Evolutionary conservation across 2,329 filamentous ascomycete genomes (phyloP), one percentile per base, ranked within the genome.

Genomic region (Tolypocladium cylindrosporum): DNA sequence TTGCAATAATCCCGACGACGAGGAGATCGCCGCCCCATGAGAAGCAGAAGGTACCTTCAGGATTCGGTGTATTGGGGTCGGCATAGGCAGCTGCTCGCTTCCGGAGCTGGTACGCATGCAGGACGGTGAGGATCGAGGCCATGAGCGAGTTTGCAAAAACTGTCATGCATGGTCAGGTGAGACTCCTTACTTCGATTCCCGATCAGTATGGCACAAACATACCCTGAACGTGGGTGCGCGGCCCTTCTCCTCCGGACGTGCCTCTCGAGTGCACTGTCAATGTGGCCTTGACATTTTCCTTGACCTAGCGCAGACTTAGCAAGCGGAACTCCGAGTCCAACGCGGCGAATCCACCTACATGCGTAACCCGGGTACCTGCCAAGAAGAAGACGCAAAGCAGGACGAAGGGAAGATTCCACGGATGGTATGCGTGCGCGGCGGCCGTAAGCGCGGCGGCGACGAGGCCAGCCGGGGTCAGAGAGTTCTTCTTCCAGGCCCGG

Each of bases 371-470:
- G 1, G 89, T 96, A 1, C 91, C 94, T 5, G 88, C 85, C 3
- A 96, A 76, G 73, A 96, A 97, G 77, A 97, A 97, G 41, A 91
- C 82, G 55, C 83, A 82, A 2, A 97, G 79, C 13, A 97, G 79
- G 36, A 82, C 82, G 74, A 97, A 95, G n/a, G 91, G 92, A n/a
- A 92, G 77, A 60, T 89, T 90, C 87, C 91, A 97, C 4, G 93
- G 93, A 72, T 97, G 92, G n/a, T 92, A 75, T 19, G 91, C 91
- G 71, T 99, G 94, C 13, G 88, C 83, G 52, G 82, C 71, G 4
- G 91, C 92, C 4, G 92, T 96, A 50, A 88, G 66, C 6, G 79
- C 77, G 4, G 93, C 93, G 14, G 83, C 82, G 42, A 87, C 64
- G 64, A 96, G 83, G 60, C 92, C 93, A 8, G 79, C 75, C 0